Evolutionary conservation across 225 moss, liverwort and hornwort genomes (phyloP).

Genomic region (Neckera pumila): DNA sequence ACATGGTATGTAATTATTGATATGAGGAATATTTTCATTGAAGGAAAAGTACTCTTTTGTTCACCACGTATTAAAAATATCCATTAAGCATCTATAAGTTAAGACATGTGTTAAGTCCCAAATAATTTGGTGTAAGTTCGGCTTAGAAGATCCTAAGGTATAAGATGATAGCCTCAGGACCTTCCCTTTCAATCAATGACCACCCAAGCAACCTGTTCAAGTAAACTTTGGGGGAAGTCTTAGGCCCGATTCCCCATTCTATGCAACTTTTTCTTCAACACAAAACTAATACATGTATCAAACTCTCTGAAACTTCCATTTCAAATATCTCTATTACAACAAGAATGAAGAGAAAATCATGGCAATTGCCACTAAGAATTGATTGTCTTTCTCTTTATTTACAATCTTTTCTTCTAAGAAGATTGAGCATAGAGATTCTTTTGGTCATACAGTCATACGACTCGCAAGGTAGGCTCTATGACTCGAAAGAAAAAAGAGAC

Average conservation of each 20-base stretch:
- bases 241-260: fast-evolving
- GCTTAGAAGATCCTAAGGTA: not conserved
- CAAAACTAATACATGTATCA: not conserved
- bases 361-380: not conserved
- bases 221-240: fast-evolving
- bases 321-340: not conserved
- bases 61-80: not conserved
- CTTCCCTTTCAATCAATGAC: not conserved
- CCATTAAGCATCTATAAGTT: not conserved
- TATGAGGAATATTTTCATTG: not conserved
- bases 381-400: not conserved
- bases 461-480: not conserved
- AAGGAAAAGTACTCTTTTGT: not conserved
- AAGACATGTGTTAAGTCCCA: not conserved
- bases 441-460: not conserved
- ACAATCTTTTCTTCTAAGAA: not conserved
- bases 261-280: fast-evolving
- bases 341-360: not conserved
- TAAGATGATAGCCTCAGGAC: not conserved
- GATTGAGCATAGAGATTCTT: not conserved
- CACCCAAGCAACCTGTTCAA: not conserved
- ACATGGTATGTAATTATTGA: not conserved
- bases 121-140: not conserved
- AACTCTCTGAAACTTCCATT: not conserved
- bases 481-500: not conserved